Percentiles rank a stretch among this genome's conserved stretches.
Conservation (phyloP, 306 rosid genomes). For the Parietaria judaica region DNA sequence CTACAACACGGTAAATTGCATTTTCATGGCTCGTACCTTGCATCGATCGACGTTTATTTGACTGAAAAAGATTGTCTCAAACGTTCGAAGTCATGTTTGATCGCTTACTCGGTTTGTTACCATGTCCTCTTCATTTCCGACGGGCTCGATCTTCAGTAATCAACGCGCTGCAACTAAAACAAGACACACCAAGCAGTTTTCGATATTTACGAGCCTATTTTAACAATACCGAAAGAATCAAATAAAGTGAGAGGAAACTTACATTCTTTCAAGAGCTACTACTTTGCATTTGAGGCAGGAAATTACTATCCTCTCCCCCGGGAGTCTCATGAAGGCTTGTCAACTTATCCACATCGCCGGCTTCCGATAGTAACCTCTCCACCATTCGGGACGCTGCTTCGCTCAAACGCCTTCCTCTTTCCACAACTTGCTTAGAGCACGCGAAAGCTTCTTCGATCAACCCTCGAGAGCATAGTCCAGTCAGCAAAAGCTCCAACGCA, state of each 20-base stretch:
- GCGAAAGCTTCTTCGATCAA: constrained; percentile 54
- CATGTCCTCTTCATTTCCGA: no score
- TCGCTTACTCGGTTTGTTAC: no score
- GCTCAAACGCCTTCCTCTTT: constrained; percentile 82
- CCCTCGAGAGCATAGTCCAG: constrained; percentile 69
- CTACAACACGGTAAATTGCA: no score
- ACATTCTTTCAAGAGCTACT: background rate
- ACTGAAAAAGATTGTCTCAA: no score
- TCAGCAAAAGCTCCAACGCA: constrained; percentile 70
- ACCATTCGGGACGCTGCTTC: constrained; percentile 48
- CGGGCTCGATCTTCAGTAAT: no score
- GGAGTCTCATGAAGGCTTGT: constrained; percentile 47
- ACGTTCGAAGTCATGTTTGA: no score
- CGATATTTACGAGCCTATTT: no score
- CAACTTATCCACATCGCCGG: constrained; percentile 42
- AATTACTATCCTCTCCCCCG: constrained; percentile 32
- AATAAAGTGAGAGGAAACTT: background rate
- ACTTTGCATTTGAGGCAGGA: constrained; percentile 12
- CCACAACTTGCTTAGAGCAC: constrained; percentile 67
- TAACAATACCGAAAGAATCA: background rate
- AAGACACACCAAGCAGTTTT: no score
- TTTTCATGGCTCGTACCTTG: no score
- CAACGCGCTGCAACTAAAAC: no score
- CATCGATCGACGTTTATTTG: no score
- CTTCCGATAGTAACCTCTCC: constrained; percentile 46